Evolutionary conservation across 1,284 basidiomycete species (phyloP), one percentile per base, ranked within the genome.

Genomic region (Trichosporon sp.): DNA sequence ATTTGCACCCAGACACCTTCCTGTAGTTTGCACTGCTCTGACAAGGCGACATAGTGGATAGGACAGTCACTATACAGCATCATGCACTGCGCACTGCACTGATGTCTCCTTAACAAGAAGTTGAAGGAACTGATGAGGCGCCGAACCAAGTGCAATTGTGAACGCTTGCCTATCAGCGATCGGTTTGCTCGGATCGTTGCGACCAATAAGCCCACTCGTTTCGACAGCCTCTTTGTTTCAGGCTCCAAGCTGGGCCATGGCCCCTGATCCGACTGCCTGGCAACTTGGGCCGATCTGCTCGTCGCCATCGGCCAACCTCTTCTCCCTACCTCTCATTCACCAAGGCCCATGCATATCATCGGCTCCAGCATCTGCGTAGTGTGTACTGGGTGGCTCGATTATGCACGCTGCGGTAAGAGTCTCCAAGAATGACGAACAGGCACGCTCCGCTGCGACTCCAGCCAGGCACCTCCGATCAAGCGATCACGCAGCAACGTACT

Each of bases 361-460:
- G 26, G 26, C 26, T 26, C 26, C 26, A 10, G 8, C 35, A 37
- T 7, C 35, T 37, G 35, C 35, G 35, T 10, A 7, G 35, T 5
- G 35, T 37, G 26, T 37, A 46, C 43, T 46, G 43, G 4, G 16
- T 12, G 43, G 16, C 43, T 16, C 16, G 43, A 46, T 46, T 8
- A 46, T 46, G 43, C 43, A 46, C 43, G 7, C 8, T 2, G 14
- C 16, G 43, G 43, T 10, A 43, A 43, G 14, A n/a, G 19, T 26
- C 51, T 54, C 51, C 19, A 2, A 10, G 51, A 19, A 26, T 21
- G 10, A 54, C 19, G n/a, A 16, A 21, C 51, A 54, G 51, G 51
- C 51, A 54, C 51, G 51, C 19, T 26, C 51, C 51, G 51, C 51
- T 54, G 43, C 43, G 43, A 54, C 51, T 54, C 51, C 19, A 37